Percentiles rank a stretch among this genome's conserved stretches.
Evolutionary conservation across 148 eudicot genomes (phyloP).

Genomic region (Amaranthus palmeri): DNA sequence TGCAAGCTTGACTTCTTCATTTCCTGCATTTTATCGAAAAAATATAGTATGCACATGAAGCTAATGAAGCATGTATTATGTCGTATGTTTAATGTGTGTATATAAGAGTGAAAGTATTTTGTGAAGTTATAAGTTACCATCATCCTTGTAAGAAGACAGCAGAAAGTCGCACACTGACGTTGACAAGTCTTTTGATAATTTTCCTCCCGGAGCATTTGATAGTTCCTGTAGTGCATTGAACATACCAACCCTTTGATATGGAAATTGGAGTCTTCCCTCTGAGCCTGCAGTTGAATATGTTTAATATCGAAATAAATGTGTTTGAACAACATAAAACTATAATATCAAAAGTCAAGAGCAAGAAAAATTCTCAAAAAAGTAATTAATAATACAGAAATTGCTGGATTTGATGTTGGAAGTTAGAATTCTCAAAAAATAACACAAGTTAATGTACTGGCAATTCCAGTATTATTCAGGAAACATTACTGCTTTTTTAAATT

Average conservation of each 20-base stretch:
- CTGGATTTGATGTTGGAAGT: too few relatives aligned
- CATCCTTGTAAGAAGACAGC: conserved; percentile 82
- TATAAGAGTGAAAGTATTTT: not conserved
- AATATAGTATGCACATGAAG: not conserved
- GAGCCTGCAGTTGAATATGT: conserved; percentile 51
- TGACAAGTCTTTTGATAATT: conserved; percentile 54
- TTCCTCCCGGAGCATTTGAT: conserved; percentile 77
- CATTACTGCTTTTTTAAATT: too few relatives aligned
- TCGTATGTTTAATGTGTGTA: not conserved
- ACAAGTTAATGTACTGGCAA: too few relatives aligned
- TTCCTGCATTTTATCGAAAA: conserved; percentile 47
- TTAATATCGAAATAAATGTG: conserved; percentile 14
- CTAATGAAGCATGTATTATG: not conserved
- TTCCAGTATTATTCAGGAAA: too few relatives aligned
- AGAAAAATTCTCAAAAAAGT: not conserved
- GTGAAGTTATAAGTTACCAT: conserved; percentile 37
- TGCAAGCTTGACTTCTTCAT: conserved; percentile 92
- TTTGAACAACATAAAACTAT: not conserved
- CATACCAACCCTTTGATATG: conserved; percentile 97
- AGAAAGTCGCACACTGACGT: conserved; percentile 56
- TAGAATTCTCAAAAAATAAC: too few relatives aligned
- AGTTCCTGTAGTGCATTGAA: conserved; percentile 71
- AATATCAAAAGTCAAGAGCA: conserved; percentile 1
- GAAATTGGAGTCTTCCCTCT: conserved; percentile 96
- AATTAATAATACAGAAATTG: too few relatives aligned